Evolutionary conservation across 352 stramenopile species (phyloP).

Genomic region (Phytophthora fragariae): DNA sequence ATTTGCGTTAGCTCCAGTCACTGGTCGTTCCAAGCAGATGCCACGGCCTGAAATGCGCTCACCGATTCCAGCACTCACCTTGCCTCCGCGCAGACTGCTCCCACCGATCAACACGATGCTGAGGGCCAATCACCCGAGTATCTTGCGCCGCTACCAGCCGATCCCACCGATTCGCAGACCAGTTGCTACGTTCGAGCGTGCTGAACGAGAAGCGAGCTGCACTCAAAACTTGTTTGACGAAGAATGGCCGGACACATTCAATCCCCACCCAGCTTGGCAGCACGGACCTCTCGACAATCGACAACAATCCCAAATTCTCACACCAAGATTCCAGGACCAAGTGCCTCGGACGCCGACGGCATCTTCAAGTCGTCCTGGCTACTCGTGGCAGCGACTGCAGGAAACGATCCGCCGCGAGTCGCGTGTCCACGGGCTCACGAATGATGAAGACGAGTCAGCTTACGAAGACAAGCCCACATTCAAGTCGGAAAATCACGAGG

Average conservation of each 20-base stretch:
- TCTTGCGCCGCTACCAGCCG: constrained; percentile 25
- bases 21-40: constrained; percentile 13
- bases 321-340: constrained; percentile 2
- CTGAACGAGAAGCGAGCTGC: background rate
- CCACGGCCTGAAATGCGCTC: constrained; percentile 29
- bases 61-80: constrained; percentile 33
- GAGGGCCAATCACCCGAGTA: constrained; percentile 32
- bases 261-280: background rate
- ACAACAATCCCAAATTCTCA: background rate
- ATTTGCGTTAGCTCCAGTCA: constrained; percentile 19
- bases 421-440: constrained; percentile 60
- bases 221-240: constrained; percentile 7
- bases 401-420: constrained; percentile 79
- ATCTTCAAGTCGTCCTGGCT: constrained; percentile 47
- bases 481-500: constrained; percentile 28
- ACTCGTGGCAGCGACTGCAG: constrained; percentile 82
- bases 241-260: constrained; percentile 18
- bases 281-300: constrained; percentile 1
- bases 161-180: constrained; percentile 43
- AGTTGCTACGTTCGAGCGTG: constrained; percentile 20
- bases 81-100: constrained; percentile 40
- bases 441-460: constrained; percentile 49
- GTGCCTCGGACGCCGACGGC: constrained; percentile 11
- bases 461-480: constrained; percentile 35
- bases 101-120: constrained; percentile 45